phyloP scores from a whole-genome alignment of 2,329 filamentous ascomycete species.

The Trichoderma koningiopsis region DNA sequence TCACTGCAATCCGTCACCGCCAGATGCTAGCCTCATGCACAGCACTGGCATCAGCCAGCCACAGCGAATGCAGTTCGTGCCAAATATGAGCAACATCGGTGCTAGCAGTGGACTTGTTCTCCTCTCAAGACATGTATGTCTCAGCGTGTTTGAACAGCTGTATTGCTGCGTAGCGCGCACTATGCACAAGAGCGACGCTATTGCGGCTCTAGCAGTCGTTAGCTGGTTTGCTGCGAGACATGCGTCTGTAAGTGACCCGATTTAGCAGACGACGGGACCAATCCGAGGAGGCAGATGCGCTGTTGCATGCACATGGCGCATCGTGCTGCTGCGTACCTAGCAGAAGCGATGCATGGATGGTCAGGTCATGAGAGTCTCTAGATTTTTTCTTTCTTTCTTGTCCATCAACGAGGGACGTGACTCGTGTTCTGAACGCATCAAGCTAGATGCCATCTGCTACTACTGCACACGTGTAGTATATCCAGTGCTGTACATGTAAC shows the following conservation, averaged over 20 bases:
- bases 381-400: background rate
- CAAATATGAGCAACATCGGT: background rate
- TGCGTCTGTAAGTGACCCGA: constrained; percentile 19
- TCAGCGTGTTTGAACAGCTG: constrained; percentile 7
- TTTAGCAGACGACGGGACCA: constrained; percentile 14
- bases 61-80: background rate
- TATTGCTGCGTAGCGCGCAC: background rate
- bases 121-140: background rate
- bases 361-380: background rate
- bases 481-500: background rate
- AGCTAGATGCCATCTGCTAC: background rate
- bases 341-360: background rate
- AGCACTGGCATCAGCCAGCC: background rate
- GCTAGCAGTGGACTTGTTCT: background rate
- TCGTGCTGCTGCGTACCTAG: background rate
- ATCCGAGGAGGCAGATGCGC: background rate
- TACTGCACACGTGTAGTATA: background rate
- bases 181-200: constrained; percentile 4
- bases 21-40: constrained; percentile 6
- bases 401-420: background rate
- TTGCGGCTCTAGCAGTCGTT: background rate
- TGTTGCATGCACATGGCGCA: background rate
- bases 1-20: constrained; percentile 5
- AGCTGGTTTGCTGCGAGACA: constrained; percentile 24
- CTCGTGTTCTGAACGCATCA: background rate